Base-by-base conservation (phyloP, 225 moss, liverwort and hornwort species). In the Neckera pumila region DNA sequence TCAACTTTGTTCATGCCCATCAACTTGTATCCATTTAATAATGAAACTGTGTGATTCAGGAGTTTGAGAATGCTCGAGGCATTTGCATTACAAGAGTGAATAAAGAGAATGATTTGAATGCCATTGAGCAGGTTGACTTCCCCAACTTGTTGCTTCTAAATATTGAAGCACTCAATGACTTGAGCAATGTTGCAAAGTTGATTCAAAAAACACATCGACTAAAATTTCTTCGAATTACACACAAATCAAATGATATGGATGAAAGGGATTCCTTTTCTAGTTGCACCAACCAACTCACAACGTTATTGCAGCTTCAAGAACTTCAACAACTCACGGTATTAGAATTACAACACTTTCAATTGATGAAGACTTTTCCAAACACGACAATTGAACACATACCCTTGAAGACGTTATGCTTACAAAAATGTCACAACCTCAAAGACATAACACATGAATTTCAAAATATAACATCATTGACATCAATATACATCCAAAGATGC, bases 191-290 rank as follows among this genome's bases (percentile, higher is more conserved):
- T 40, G 40, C 40, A 23, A 70, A 14, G 26, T 25, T 70, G 40
- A 70, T 70, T 70, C 4, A 14, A 70, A 7, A 8, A 40, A 25
- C 70, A 8, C 40, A 70, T 25, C 70, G 0, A 40, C 40, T 70
- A 3, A 70, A 40, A 22, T 26, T 40, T 8, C 70, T 70, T 70
- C 70, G 70, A 1, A 40, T 70, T 40, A 1, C 14, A 14, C 9
- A 8, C 40, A 40, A 40, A 70, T 25, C 25, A 14, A 40, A 22
- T 5, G 5, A 70, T 26, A 26, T 8, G 25, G 8, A 40, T 70
- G 4, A 8, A 0, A 1, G 3, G 3, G 4, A 25, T 25, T 8
- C 12, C 25, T 8, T 25, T 40, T 70, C 8, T 12, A 26, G 40
- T 5, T 23, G 0, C 9, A 40, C 40, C 0, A 40, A 0, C 70